phyloP scores from a whole-genome alignment of 441 rosid species.

The Populus tomentosa region DNA sequence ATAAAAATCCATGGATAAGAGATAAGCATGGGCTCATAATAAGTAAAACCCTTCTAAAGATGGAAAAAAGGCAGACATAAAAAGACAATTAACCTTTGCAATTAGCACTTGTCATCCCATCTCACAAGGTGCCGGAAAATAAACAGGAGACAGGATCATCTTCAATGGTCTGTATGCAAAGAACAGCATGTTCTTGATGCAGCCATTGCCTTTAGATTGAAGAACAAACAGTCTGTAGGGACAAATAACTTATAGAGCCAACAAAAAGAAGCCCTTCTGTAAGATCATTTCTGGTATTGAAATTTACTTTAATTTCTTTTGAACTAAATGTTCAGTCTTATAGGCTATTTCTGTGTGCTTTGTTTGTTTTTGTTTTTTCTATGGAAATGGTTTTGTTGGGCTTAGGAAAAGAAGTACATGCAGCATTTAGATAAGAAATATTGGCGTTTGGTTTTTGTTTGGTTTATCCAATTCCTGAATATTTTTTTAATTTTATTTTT shows the following conservation, averaged over 20 bases:
- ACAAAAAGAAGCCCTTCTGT: no score
- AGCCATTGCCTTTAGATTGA: no score
- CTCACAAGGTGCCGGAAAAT: neutral
- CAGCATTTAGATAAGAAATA: neutral
- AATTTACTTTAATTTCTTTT: neutral
- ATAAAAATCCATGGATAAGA: neutral
- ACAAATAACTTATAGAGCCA: neutral
- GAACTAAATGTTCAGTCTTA: neutral
- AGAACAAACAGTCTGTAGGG: neutral
- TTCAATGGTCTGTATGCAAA: neutral
- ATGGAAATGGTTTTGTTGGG: neutral
- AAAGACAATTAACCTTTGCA: neutral
- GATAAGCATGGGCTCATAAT: neutral
- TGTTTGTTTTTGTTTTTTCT: neutral
- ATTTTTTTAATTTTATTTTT: no score
- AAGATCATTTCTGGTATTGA: neutral
- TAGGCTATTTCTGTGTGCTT: neutral
- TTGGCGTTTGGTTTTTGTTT: neutral
- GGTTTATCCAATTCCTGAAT: neutral
- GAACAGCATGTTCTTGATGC: no score
- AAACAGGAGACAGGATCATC: neutral
- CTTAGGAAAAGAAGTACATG: neutral
- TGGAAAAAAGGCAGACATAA: neutral
- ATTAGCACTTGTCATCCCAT: neutral
- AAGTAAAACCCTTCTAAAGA: neutral